A percentile compares a stretch with the other conserved stretches of the same genome.
Conservation (phyloP, 176 grass and related monocot genomes). For the Leersia perrieri region DNA sequence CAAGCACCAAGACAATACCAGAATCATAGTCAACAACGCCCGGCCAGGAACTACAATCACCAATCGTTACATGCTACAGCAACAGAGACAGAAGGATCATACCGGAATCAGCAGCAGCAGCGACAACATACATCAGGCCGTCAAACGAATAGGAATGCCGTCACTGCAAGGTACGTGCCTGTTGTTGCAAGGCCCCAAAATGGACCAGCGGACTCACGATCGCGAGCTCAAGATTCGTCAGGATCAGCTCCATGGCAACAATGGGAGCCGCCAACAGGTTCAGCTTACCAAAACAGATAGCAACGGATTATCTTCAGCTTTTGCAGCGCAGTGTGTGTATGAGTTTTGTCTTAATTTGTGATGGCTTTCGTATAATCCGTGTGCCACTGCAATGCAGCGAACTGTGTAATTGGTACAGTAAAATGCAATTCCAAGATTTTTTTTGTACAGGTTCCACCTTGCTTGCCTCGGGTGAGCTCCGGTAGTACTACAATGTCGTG, state of each 20-base stretch:
- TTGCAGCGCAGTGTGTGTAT: not conserved
- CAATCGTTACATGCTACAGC: not conserved
- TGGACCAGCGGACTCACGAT: not conserved
- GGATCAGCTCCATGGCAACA: constrained; percentile 9
- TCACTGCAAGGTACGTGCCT: not conserved
- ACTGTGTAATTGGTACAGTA: not conserved
- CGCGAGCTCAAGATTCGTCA: constrained; percentile 1
- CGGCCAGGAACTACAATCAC: constrained; percentile 13
- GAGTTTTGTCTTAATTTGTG: not conserved
- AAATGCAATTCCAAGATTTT: not conserved
- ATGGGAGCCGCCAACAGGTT: not conserved
- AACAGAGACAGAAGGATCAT: not conserved
- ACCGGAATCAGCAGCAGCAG: constrained; percentile 21
- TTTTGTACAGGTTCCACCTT: not conserved
- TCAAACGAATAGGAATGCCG: not conserved
- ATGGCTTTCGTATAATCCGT: not conserved
- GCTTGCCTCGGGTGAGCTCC: too few species aligned
- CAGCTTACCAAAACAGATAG: not conserved
- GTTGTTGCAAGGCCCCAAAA: constrained; percentile 20
- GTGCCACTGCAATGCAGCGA: not conserved
- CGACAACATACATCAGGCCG: not conserved
- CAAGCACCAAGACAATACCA: constrained; percentile 8
- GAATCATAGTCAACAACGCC: not conserved
- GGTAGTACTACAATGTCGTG: too few species aligned
- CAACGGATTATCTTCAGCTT: not conserved